A percentile compares a stretch with the other conserved stretches of the same genome.
Conservation (phyloP, 257 asterid species). For the Jacaranda copaia region DNA sequence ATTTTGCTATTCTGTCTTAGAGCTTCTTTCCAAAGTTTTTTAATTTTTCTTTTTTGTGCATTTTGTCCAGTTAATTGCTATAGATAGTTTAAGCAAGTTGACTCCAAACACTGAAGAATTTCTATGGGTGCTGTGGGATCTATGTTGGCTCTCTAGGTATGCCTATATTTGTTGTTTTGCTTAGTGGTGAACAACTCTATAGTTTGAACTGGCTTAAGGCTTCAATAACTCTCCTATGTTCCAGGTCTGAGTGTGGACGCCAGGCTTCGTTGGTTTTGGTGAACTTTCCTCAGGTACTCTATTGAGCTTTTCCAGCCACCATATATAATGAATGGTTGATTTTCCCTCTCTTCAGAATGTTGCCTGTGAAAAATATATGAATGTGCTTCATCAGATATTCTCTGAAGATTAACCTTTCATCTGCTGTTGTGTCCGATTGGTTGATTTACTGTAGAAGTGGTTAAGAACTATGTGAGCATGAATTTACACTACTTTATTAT, state of each 20-base stretch:
- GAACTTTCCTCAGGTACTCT: constrained; percentile 89
- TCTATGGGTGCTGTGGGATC: constrained; percentile 95
- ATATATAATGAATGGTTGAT: constrained; percentile 27
- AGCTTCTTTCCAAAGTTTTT: constrained; percentile 25
- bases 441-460: constrained; percentile 24
- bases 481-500: constrained; percentile 14
- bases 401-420: not conserved
- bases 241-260: constrained; percentile 95
- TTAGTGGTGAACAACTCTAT: not conserved
- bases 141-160: constrained; percentile 92
- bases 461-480: constrained; percentile 29
- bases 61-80: constrained; percentile 66
- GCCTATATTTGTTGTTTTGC: constrained; percentile 35
- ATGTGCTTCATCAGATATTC: constrained; percentile 9
- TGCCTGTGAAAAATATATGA: constrained; percentile 14
- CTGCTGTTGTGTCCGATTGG: constrained; percentile 19
- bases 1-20: constrained; percentile 7
- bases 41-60: constrained; percentile 35
- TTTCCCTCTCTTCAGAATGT: constrained; percentile 23
- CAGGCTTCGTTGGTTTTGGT: constrained; percentile 88
- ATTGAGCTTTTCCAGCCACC: constrained; percentile 19
- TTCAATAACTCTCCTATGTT: constrained; percentile 29
- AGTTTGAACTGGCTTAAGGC: constrained; percentile 28
- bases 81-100: constrained; percentile 73
- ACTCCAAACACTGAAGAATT: constrained; percentile 85